These are phyloP conservation scores for Pseudophaeomoniella oleicola DNA, from an alignment of 2,329 filamentous ascomycete genomes.

Conservation along the genomic window DNA sequence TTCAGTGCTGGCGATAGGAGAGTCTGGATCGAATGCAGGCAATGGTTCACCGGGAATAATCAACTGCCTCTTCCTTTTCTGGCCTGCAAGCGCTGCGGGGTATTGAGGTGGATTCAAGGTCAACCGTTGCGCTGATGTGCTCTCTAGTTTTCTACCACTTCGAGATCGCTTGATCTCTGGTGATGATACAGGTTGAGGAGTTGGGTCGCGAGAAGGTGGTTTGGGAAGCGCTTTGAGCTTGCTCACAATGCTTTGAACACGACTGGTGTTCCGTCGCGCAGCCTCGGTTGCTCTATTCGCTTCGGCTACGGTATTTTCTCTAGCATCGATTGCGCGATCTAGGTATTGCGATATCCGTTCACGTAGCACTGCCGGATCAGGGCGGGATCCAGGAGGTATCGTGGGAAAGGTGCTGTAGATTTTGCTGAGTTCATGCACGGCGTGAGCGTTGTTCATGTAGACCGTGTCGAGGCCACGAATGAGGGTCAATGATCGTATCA, in stretches of 20 bases:
- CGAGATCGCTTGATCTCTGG: slow-evolving; percentile 27
- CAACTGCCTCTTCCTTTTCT: slow-evolving; percentile 4
- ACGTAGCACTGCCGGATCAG: slow-evolving; percentile 38
- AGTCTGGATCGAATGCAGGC: slow-evolving; percentile 25
- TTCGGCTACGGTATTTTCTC: slow-evolving; percentile 42
- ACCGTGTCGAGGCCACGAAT: slow-evolving; percentile 36
- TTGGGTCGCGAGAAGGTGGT: slow-evolving; percentile 47
- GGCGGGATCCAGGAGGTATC: slow-evolving; percentile 30
- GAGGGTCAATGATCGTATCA: slow-evolving; percentile 47
- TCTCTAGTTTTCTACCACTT: slow-evolving; percentile 22
- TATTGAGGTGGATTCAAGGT: slow-evolving; percentile 18
- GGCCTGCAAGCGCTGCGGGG: not conserved
- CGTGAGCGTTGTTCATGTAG: slow-evolving; percentile 25
- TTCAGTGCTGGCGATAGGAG: slow-evolving; percentile 30
- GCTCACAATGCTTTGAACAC: slow-evolving; percentile 43
- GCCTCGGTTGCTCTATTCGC: slow-evolving; percentile 42
- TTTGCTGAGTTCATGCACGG: slow-evolving; percentile 26
- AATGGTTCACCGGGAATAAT: slow-evolving; percentile 20
- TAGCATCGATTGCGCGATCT: slow-evolving; percentile 37
- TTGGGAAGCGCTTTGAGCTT: slow-evolving; percentile 48
- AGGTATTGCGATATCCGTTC: slow-evolving; percentile 41
- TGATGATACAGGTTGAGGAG: slow-evolving; percentile 22
- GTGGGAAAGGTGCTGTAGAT: slow-evolving; percentile 34
- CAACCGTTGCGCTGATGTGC: slow-evolving; percentile 21
- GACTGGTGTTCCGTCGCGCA: slow-evolving; percentile 40